Evolutionary conservation across 192 early-diverging fungal genomes (phyloP).

Genomic region (Entophlyctis helioformis): DNA sequence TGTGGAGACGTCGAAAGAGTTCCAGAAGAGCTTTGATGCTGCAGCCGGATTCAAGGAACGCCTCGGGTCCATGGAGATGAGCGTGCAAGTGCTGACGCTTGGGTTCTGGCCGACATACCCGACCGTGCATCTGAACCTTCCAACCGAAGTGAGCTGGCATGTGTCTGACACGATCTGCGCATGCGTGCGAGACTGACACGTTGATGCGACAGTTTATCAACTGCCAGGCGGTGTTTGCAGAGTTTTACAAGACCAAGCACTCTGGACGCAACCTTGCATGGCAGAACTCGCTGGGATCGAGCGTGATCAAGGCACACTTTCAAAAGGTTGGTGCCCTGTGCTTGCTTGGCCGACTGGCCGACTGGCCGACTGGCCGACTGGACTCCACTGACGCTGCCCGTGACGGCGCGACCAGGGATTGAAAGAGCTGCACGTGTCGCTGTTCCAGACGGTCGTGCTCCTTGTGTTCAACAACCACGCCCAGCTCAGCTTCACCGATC

Average conservation of each 20-base stretch:
- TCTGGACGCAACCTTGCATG: conserved; percentile 73
- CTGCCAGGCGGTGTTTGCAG: conserved; percentile 51
- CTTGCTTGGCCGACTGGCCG: no score
- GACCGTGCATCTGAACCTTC: conserved; percentile 56
- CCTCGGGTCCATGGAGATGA: conserved; percentile 42
- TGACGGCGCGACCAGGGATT: conserved; percentile 35
- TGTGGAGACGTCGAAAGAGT: conserved; percentile 74
- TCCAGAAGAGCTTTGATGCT: no score
- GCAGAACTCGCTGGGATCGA: conserved; percentile 72
- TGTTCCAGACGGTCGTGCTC: conserved; percentile 27
- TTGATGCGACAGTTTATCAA: conserved; percentile 24
- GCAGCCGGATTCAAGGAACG: conserved; percentile 11
- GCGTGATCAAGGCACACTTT: conserved; percentile 53
- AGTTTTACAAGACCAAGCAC: conserved; percentile 73
- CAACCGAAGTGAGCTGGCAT: conserved; percentile 41
- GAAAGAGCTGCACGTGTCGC: conserved; percentile 31
- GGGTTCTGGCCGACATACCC: conserved; percentile 91
- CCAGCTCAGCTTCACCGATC: conserved; percentile 48
- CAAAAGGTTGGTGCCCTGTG: conserved; percentile 48
- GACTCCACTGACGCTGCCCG: no score
- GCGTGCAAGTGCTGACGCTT: conserved; percentile 71
- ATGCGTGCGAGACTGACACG: no score
- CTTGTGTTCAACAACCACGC: conserved; percentile 53
- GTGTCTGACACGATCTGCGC: no score
- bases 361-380: no score